A percentile compares a stretch with the other conserved stretches of the same genome.
phyloP scores from a whole-genome alignment of 768 basidiomycete genomes.

The Cyclocybe aegerita region DNA sequence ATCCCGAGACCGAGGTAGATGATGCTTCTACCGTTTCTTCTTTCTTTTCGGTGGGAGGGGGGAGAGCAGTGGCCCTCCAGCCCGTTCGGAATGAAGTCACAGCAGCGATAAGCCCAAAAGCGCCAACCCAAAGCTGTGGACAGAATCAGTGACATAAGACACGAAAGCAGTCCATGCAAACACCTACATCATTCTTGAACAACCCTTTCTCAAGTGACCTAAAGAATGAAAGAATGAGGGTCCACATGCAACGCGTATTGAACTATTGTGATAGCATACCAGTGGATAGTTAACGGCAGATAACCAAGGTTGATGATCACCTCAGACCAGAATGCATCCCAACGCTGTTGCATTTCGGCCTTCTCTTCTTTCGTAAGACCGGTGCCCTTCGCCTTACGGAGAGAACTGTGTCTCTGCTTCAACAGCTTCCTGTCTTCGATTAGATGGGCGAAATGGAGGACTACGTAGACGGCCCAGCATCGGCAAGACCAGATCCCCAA shows the following conservation, averaged over 20 bases:
- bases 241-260: not conserved
- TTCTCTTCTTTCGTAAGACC: constrained; percentile 49
- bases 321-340: constrained; percentile 73
- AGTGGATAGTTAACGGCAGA: constrained; percentile 83
- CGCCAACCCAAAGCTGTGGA: constrained; percentile 38
- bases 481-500: constrained; percentile 74
- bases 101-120: constrained; percentile 48
- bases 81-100: constrained; percentile 64
- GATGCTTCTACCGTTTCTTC: constrained; percentile 14
- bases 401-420: constrained; percentile 47
- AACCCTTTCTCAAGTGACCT: constrained; percentile 74
- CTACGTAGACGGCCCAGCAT: constrained; percentile 78
- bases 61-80: constrained; percentile 68
- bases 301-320: constrained; percentile 71
- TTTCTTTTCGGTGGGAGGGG: constrained; percentile 23
- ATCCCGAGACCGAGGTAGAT: constrained; percentile 16
- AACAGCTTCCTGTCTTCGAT: constrained; percentile 66
- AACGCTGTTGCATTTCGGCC: constrained; percentile 53
- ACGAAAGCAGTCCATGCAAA: not conserved
- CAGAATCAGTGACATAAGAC: constrained; percentile 4
- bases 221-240: not conserved
- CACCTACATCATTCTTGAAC: constrained; percentile 62
- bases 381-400: constrained; percentile 59
- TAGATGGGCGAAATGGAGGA: constrained; percentile 75
- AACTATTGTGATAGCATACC: constrained; percentile 43